Conservation (phyloP, 495 filamentous ascomycete genomes). For the Cercophora scortea region DNA sequence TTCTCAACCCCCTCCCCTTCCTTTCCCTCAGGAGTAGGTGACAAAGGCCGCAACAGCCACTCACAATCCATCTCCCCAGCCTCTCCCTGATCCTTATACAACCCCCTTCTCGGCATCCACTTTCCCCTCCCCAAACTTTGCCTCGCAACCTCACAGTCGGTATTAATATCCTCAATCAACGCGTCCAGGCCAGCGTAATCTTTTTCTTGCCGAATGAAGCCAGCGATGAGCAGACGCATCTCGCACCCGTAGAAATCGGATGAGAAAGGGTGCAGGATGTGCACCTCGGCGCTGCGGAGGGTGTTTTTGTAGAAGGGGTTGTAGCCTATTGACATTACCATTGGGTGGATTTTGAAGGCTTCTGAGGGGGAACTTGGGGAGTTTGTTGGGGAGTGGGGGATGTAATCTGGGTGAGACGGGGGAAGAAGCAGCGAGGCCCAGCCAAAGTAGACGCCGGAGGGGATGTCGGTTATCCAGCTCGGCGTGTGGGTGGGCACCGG, state of each 20-base stretch:
- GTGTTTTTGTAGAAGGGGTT: slow-evolving; percentile 92
- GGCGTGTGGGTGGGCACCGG: slow-evolving; percentile 60
- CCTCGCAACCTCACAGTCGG: slow-evolving; percentile 78
- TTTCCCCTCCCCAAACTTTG: slow-evolving; percentile 60
- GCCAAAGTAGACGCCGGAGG: slow-evolving; percentile 86
- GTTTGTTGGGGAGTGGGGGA: not conserved
- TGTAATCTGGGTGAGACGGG: slow-evolving; percentile 26
- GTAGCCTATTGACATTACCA: slow-evolving; percentile 93
- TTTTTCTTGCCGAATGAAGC: slow-evolving; percentile 81
- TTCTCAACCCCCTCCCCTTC: too few species aligned
- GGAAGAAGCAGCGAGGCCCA: slow-evolving; percentile 63
- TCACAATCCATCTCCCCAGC: slow-evolving; percentile 26
- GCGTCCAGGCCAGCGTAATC: slow-evolving; percentile 81
- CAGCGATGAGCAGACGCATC: slow-evolving; percentile 72
- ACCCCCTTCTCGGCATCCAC: slow-evolving; percentile 48
- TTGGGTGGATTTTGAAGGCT: slow-evolving; percentile 52
- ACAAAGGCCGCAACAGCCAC: slow-evolving; percentile 32
- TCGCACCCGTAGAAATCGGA: slow-evolving; percentile 76
- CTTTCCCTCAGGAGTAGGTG: too few species aligned
- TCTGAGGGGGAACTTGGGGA: slow-evolving; percentile 4
- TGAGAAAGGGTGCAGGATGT: slow-evolving; percentile 68
- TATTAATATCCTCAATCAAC: slow-evolving; percentile 76
- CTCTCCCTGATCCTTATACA: not conserved
- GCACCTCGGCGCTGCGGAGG: slow-evolving; percentile 79
- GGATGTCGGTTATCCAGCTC: slow-evolving; percentile 61